A percentile compares a stretch with the other conserved stretches of the same genome.
phyloP scores from a whole-genome alignment of 2,329 filamentous ascomycete genomes.

The Cladosporium sp. region DNA sequence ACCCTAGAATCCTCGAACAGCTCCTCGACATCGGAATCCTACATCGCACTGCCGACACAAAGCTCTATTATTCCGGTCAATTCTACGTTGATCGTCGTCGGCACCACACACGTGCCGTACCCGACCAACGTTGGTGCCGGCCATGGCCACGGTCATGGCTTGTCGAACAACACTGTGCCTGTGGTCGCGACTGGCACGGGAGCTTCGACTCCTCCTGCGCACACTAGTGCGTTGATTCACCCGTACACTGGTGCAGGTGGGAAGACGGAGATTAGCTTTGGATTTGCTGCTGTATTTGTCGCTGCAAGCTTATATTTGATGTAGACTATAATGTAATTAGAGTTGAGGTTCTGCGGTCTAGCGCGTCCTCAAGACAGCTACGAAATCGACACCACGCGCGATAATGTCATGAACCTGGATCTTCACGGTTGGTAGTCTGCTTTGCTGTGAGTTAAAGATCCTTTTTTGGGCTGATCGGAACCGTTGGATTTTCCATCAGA shows the following conservation, averaged over 20 bases:
- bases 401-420: background rate
- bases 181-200: slow-evolving; percentile 1
- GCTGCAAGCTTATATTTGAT: slow-evolving; percentile 6
- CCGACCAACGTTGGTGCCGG: background rate
- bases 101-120: background rate
- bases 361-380: background rate
- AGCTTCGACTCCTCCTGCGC: background rate
- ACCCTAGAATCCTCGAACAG: background rate
- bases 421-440: background rate
- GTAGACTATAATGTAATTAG: slow-evolving; percentile 8
- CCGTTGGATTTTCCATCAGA: background rate
- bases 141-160: background rate
- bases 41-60: background rate
- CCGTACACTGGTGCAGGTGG: slow-evolving; percentile 16
- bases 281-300: slow-evolving; percentile 3
- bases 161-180: slow-evolving; percentile 6
- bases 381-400: background rate
- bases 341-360: background rate
- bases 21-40: background rate
- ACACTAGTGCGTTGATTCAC: background rate
- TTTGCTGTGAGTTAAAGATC: background rate
- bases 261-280: background rate
- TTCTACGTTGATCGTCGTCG: background rate
- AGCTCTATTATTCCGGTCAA: background rate
- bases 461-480: background rate